Percentiles rank a stretch among this genome's conserved stretches.
phyloP scores from a whole-genome alignment of 2,329 filamentous ascomycete genomes.

The Arthroderma sp. region DNA sequence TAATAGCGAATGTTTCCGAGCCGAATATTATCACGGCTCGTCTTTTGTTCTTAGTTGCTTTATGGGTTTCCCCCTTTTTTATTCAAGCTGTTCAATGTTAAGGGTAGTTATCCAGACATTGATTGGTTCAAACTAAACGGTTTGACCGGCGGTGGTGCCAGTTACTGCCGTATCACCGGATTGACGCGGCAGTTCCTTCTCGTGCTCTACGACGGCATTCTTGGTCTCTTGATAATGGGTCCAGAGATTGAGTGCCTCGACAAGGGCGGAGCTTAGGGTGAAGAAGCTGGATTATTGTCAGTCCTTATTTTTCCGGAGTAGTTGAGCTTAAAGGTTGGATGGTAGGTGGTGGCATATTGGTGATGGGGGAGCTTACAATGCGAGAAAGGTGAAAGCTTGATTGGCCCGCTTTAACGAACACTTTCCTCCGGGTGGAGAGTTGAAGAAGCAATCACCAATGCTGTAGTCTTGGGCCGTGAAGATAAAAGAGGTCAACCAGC shows the following conservation, averaged over 20 bases:
- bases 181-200: slow-evolving; percentile 8
- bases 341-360: too few relatives aligned
- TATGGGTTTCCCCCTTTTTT: too few relatives aligned
- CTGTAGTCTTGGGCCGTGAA: slow-evolving; percentile 35
- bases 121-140: not conserved
- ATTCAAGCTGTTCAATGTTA: too few relatives aligned
- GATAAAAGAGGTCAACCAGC: slow-evolving; percentile 37
- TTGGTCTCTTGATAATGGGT: slow-evolving; percentile 15
- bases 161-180: slow-evolving; percentile 7
- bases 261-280: slow-evolving; percentile 26
- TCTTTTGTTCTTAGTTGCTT: too few relatives aligned
- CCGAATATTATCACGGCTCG: too few relatives aligned
- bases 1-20: not conserved
- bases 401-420: slow-evolving; percentile 29
- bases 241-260: slow-evolving; percentile 27
- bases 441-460: slow-evolving; percentile 19
- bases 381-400: slow-evolving; percentile 33
- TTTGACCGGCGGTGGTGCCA: not conserved
- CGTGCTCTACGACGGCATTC: not conserved
- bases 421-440: slow-evolving; percentile 20
- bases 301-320: not conserved
- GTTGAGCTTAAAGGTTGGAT: not conserved
- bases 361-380: slow-evolving; percentile 26
- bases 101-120: too few relatives aligned
- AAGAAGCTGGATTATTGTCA: slow-evolving; percentile 22